These are phyloP conservation scores for Boletus calvinii DNA, from an alignment of 1,284 basidiomycete genomes.

Conservation along the genomic window DNA sequence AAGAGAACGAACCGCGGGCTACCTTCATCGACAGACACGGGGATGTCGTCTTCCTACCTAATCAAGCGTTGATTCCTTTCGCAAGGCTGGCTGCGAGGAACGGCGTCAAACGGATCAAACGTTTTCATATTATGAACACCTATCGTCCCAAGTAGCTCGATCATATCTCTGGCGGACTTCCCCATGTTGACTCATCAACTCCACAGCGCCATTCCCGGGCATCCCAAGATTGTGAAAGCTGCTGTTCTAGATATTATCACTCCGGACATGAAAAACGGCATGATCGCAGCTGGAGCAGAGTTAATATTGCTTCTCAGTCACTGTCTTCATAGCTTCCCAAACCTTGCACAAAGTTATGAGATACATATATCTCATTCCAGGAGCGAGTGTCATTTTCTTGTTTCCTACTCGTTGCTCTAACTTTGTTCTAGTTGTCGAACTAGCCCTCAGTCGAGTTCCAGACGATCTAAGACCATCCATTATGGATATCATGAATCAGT, in stretches of 20 bases:
- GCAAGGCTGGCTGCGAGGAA: constrained; percentile 80
- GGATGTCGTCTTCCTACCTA: constrained; percentile 78
- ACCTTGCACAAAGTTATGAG: constrained; percentile 60
- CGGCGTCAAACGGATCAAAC: constrained; percentile 79
- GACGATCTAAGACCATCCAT: constrained; percentile 50
- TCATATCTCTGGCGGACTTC: neutral
- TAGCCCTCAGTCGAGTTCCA: constrained; percentile 60
- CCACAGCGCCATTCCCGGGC: constrained; percentile 59
- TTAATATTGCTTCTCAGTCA: constrained; percentile 65
- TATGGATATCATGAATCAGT: constrained; percentile 60
- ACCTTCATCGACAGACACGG: constrained; percentile 82
- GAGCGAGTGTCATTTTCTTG: constrained; percentile 43
- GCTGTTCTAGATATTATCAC: constrained; percentile 81
- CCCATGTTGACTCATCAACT: constrained; percentile 1
- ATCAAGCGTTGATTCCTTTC: constrained; percentile 78
- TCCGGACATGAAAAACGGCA: constrained; percentile 60
- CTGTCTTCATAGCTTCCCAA: constrained; percentile 69
- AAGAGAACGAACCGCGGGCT: constrained; percentile 49
- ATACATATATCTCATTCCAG: constrained; percentile 73
- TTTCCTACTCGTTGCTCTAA: neutral
- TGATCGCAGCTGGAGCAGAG: constrained; percentile 66
- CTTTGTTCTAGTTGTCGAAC: constrained; percentile 53
- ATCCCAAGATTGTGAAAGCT: constrained; percentile 67
- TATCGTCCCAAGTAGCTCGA: constrained; percentile 60
- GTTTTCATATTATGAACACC: constrained; percentile 80